Base-by-base conservation (phyloP, 257 asterid species). In the Solanum arcanum region DNA sequence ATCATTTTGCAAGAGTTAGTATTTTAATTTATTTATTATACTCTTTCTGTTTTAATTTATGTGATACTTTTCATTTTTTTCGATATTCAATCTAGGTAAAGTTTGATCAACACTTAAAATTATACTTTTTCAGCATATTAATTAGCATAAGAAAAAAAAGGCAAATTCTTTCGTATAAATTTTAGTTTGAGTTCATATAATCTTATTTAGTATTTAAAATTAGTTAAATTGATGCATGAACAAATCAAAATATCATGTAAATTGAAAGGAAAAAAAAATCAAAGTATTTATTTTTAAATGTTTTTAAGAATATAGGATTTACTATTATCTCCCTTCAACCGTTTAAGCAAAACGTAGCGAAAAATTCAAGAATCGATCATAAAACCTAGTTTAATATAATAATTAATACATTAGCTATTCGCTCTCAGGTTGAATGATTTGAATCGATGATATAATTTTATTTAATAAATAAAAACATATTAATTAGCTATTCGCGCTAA, bases 1-100 rank as follows among this genome's bases (percentile, higher is more conserved):
- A 21, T 44, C 46, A 74, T 66, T 89, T 90, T 75, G 86, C 89
- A 52, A 86, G 93, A 37, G 93, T 91, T 80, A 87, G 90, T 70
- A 18, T 1, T 29, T 46, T 1, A 1, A 25, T 76, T 78, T 3
- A 3, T n/a, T 12, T 46, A 56, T 7, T 56, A 56, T 20, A 18
- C 12, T 20, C 66, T 7, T 3, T 56, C 5, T 56, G 2, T 56
- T 56, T 7, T 0, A 56, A 56, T 20, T 56, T 56, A 56, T 56
- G 2, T 0, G 66, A 56, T 2, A 10, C 7, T 56, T 56, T 46
- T 20, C 8, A 2, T 5, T 12, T 27, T 25, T 6, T 3, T 0
- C 35, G 35, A 14, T 31, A 56, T 21, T 16, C 35, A 23, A 23
- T 62, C 14, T 62, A 62, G 27, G 69, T 23, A n/a, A 23, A 9